phyloP scores from a whole-genome alignment of 192 early-diverging fungal genomes.

The Coemansia sp. region DNA sequence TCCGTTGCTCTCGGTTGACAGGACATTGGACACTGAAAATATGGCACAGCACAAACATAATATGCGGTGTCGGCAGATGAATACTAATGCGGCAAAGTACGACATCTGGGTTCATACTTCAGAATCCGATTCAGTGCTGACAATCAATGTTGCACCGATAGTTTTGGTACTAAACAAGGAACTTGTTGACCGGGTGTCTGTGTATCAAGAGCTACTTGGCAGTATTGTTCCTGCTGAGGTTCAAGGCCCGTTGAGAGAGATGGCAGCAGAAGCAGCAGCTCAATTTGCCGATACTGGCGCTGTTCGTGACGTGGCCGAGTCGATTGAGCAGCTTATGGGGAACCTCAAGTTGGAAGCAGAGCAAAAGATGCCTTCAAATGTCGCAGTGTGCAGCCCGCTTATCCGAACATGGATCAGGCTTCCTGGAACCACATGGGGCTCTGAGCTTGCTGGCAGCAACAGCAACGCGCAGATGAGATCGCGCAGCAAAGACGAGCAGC shows the following conservation, averaged over 20 bases:
- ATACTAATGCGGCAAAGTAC: slow-evolving; percentile 17
- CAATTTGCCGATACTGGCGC: not conserved
- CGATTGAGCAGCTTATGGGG: slow-evolving; percentile 46
- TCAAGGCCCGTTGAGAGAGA: too few species aligned
- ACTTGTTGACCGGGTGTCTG: slow-evolving; percentile 28
- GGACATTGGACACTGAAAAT: slow-evolving; percentile 14
- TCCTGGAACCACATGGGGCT: slow-evolving; percentile 16
- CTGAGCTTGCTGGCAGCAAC: not conserved
- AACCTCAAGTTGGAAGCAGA: slow-evolving; percentile 29
- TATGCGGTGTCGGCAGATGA: not conserved
- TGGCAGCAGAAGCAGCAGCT: not conserved
- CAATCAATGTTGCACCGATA: slow-evolving; percentile 41
- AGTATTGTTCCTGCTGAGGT: slow-evolving; percentile 8
- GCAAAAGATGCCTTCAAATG: slow-evolving; percentile 33
- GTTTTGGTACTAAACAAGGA: slow-evolving; percentile 38
- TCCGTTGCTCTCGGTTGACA: slow-evolving; percentile 32
- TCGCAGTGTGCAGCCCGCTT: slow-evolving; percentile 48
- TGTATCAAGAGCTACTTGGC: slow-evolving; percentile 29
- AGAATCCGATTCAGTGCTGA: slow-evolving; percentile 23
- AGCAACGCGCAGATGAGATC: slow-evolving; percentile 9
- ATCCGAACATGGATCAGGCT: slow-evolving; percentile 49
- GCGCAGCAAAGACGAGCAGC: slow-evolving; percentile 13
- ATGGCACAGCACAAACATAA: not conserved
- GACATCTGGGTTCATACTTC: slow-evolving; percentile 40
- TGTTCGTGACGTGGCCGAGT: slow-evolving; percentile 21